Evolutionary conservation across 345 rosid genomes (phyloP).

Genomic region (Pugionium dolabratum): DNA sequence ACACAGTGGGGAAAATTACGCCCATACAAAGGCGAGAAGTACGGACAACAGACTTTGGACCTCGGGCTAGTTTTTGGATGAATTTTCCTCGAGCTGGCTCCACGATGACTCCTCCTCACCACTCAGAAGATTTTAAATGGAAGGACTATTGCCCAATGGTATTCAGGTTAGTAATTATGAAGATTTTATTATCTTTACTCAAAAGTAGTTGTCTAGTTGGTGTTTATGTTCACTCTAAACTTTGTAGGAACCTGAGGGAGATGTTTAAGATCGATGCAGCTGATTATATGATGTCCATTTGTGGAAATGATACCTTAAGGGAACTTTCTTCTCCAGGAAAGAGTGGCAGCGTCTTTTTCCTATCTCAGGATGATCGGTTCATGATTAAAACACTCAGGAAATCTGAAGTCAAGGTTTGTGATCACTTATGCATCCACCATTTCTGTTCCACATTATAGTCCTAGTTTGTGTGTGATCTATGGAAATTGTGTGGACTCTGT

Average conservation of each 20-base stretch:
- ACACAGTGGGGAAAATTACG: constrained; percentile 96
- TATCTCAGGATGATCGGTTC: constrained; percentile 96
- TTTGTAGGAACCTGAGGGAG: constrained; percentile 84
- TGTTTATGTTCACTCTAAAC: constrained; percentile 21
- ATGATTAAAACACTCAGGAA: constrained; percentile 98
- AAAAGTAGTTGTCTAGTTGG: background rate
- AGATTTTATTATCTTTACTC: background rate
- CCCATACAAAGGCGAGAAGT: constrained; percentile 93
- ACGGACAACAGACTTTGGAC: constrained; percentile 85
- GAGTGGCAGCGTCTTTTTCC: constrained; percentile 92
- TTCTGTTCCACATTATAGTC: constrained; percentile 10
- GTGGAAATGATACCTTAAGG: constrained; percentile 95
- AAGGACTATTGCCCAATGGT: constrained; percentile 99
- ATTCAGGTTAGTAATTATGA: constrained; percentile 65
- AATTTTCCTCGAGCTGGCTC: constrained; percentile 88
- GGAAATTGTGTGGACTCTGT: background rate
- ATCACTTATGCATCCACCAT: constrained; percentile 13
- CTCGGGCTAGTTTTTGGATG: constrained; percentile 98
- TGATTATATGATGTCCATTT: constrained; percentile 98
- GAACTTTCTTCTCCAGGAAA: constrained; percentile 99
- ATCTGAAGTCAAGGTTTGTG: constrained; percentile 91
- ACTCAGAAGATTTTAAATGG: constrained; percentile 93
- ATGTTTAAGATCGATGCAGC: constrained; percentile 99
- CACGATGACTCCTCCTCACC: constrained; percentile 88
- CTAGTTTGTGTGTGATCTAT: background rate